Evolutionary conservation across 352 stramenopile species (phyloP).

Genomic region (Thraustochytrium sp.): DNA sequence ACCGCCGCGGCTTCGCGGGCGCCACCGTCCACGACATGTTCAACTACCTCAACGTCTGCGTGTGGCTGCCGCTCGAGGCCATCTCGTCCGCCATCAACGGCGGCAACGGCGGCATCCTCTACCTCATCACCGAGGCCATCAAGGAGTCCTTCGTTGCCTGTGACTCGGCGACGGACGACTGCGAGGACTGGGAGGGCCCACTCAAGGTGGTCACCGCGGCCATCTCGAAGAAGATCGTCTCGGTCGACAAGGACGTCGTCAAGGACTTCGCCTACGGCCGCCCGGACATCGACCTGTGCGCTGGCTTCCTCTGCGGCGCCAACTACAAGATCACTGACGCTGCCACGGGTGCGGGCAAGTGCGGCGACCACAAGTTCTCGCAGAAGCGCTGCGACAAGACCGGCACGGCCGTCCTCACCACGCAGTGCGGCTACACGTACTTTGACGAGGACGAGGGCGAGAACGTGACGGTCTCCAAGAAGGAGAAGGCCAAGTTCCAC

Average conservation of each 20-base stretch:
- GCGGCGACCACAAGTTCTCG: constrained; percentile 5
- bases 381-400: neutral
- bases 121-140: neutral
- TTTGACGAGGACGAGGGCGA: neutral
- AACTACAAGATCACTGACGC: neutral
- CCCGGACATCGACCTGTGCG: neutral
- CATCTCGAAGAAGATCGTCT: constrained; percentile 47
- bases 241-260: constrained; percentile 59
- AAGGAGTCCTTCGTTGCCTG: neutral
- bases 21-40: constrained; percentile 71
- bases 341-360: neutral
- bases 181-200: neutral
- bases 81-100: constrained; percentile 60
- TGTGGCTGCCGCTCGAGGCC: constrained; percentile 67
- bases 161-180: neutral
- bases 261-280: neutral
- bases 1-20: constrained; percentile 66
- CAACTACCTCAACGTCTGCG: constrained; percentile 73
- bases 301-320: neutral
- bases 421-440: neutral
- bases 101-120: constrained; percentile 55
- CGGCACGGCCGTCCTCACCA: neutral
- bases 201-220: neutral
- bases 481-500: neutral
- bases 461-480: neutral